A percentile compares a stretch with the other conserved stretches of the same genome.
Conservation (phyloP, 1,284 basidiomycete genomes). For the Puccinia triticina region DNA sequence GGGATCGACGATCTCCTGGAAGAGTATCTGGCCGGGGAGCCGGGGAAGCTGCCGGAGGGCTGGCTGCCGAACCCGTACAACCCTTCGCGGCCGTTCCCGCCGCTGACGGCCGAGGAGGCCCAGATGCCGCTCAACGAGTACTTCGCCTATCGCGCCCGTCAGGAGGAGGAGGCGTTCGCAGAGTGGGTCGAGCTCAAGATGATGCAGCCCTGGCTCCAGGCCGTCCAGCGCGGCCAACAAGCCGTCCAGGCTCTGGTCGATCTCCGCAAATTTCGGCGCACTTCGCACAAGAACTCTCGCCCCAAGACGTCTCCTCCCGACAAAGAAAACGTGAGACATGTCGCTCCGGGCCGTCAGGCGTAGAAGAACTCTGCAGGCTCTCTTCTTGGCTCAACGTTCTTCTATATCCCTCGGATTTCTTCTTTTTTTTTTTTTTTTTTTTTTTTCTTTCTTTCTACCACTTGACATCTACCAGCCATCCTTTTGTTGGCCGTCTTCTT, state of each 20-base stretch:
- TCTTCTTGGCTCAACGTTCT: too few species aligned
- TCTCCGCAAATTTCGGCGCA: background rate
- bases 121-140: constrained; percentile 38
- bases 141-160: constrained; percentile 28
- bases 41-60: background rate
- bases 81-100: constrained; percentile 39
- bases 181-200: constrained; percentile 29
- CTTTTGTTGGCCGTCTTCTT: too few species aligned
- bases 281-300: background rate
- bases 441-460: too few species aligned
- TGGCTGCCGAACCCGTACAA: constrained; percentile 42
- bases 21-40: constrained; percentile 20
- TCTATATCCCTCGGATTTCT: too few species aligned
- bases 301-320: background rate
- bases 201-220: constrained; percentile 36
- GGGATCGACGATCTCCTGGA: constrained; percentile 2
- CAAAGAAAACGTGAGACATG: background rate
- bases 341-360: too few species aligned
- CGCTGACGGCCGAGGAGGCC: constrained; percentile 30
- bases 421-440: too few species aligned
- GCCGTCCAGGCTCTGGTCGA: constrained; percentile 9
- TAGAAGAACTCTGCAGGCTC: too few species aligned
- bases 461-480: too few species aligned
- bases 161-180: constrained; percentile 41
- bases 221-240: constrained; percentile 2